These are phyloP conservation scores for Endotrypanum monterogeii DNA, from an alignment of 208 protist genomes.

Conservation along the genomic window DNA sequence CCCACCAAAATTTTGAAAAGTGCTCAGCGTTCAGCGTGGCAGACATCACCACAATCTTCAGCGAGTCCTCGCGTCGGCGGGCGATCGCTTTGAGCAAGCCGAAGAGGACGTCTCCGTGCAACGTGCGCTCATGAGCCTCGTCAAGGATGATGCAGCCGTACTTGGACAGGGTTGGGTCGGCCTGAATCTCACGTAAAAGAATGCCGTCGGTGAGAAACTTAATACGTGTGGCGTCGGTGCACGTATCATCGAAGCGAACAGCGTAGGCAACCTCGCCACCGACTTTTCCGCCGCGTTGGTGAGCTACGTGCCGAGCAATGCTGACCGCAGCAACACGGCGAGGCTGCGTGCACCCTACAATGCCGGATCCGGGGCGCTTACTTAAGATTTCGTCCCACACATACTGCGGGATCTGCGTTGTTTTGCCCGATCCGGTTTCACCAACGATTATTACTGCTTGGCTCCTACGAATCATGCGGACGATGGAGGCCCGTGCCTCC, in stretches of 20 bases:
- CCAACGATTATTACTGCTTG: slow-evolving; percentile 91
- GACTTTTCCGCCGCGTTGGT: slow-evolving; percentile 81
- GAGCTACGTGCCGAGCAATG: slow-evolving; percentile 93
- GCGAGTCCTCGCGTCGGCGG: slow-evolving; percentile 46
- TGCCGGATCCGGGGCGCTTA: slow-evolving; percentile 34
- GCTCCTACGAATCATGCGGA: slow-evolving; percentile 83
- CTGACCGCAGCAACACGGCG: slow-evolving; percentile 97
- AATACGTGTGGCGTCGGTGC: slow-evolving; percentile 78
- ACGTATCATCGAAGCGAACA: slow-evolving; percentile 95
- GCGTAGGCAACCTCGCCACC: slow-evolving; percentile 93
- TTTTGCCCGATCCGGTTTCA: slow-evolving; percentile 94
- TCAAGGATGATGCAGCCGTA: slow-evolving; percentile 99
- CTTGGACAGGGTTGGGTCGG: slow-evolving; percentile 86
- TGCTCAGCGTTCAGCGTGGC: slow-evolving; percentile 96
- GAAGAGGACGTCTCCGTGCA: slow-evolving; percentile 94
- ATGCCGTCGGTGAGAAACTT: slow-evolving; percentile 98
- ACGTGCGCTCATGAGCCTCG: slow-evolving; percentile 99
- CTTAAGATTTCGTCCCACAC: slow-evolving; percentile 87
- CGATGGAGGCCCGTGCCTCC: slow-evolving; percentile 76
- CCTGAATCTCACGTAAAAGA: slow-evolving; percentile 95
- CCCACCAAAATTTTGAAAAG: slow-evolving; percentile 95
- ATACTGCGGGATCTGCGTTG: slow-evolving; percentile 95
- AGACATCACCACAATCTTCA: slow-evolving; percentile 97
- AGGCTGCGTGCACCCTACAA: slow-evolving; percentile 96
- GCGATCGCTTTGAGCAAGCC: slow-evolving; percentile 90